phyloP scores from a whole-genome alignment of 2,329 filamentous ascomycete genomes.

The Gnomoniopsis smithogilvyi region DNA sequence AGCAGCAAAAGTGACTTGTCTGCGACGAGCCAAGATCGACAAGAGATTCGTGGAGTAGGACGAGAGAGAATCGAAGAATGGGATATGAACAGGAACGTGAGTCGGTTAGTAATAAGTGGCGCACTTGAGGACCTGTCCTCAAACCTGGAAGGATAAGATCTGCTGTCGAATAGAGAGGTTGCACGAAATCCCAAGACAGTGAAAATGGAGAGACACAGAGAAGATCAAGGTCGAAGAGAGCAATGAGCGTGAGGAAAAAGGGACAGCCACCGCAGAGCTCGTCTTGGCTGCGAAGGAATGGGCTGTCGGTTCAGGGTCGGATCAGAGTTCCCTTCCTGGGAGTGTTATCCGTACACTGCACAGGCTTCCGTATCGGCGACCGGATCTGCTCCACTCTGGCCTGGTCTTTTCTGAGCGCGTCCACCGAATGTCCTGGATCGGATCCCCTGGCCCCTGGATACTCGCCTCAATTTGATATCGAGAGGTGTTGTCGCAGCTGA shows the following conservation, averaged over 20 bases:
- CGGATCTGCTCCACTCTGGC: slow-evolving; percentile 12
- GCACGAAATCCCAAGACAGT: neutral
- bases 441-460: neutral
- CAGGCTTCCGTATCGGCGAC: slow-evolving; percentile 5
- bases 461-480: neutral
- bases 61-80: slow-evolving; percentile 1
- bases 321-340: slow-evolving; percentile 9
- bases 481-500: neutral
- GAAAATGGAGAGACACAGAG: slow-evolving; percentile 4
- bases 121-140: slow-evolving; percentile 19
- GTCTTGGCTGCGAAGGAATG: neutral
- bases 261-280: neutral
- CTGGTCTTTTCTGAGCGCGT: slow-evolving; percentile 4
- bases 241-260: neutral
- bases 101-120: slow-evolving; percentile 4
- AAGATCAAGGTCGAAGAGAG: slow-evolving; percentile 9
- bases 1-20: no score
- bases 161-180: slow-evolving; percentile 15
- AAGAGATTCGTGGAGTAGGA: neutral
- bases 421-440: neutral
- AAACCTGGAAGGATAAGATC: slow-evolving; percentile 17
- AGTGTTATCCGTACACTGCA: neutral
- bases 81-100: neutral
- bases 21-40: no score
- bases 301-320: slow-evolving; percentile 6